Percentiles rank a stretch among this genome's conserved stretches.
These are phyloP conservation scores for Hypoxylon sp. DNA, from an alignment of 2,329 filamentous ascomycete genomes.

Conservation along the genomic window DNA sequence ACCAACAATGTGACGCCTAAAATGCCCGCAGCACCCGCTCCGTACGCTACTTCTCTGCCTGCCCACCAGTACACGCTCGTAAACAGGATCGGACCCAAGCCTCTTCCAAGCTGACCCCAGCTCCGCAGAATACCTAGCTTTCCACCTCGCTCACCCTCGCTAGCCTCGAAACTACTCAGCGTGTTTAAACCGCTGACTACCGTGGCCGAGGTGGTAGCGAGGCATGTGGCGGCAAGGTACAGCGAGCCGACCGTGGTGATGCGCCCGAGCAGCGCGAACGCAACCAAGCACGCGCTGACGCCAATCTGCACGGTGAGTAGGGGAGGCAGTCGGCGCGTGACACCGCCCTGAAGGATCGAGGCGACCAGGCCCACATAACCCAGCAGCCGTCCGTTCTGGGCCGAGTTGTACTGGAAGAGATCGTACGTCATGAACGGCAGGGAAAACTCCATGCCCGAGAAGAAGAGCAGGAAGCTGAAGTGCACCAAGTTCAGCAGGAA, in stretches of 20 bases:
- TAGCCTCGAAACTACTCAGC: constrained; percentile 90
- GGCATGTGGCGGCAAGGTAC: constrained; percentile 84
- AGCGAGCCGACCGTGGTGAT: constrained; percentile 78
- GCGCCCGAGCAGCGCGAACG: constrained; percentile 84
- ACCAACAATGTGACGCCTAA: constrained; percentile 78
- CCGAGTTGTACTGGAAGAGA: constrained; percentile 85
- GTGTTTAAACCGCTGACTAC: constrained; percentile 96
- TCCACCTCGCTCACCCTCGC: constrained; percentile 82
- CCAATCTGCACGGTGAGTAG: constrained; percentile 85
- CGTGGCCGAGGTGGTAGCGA: constrained; percentile 92
- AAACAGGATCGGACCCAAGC: constrained; percentile 89
- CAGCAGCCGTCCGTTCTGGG: constrained; percentile 86
- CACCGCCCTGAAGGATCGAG: constrained; percentile 91
- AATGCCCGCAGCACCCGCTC: constrained; percentile 85
- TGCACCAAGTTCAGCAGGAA: constrained; percentile 86
- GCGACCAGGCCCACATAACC: constrained; percentile 94
- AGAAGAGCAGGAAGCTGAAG: constrained; percentile 93
- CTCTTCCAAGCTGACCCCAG: constrained; percentile 89
- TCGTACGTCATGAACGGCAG: constrained; percentile 98
- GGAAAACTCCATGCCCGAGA: constrained; percentile 98
- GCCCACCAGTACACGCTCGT: constrained; percentile 99
- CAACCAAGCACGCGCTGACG: constrained; percentile 80
- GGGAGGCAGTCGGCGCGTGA: constrained; percentile 88
- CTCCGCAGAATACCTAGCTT: constrained; percentile 87
- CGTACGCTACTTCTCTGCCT: constrained; percentile 87